Conservation (phyloP, 2,329 filamentous ascomycete genomes). For the Basipetospora chlamydospora region DNA sequence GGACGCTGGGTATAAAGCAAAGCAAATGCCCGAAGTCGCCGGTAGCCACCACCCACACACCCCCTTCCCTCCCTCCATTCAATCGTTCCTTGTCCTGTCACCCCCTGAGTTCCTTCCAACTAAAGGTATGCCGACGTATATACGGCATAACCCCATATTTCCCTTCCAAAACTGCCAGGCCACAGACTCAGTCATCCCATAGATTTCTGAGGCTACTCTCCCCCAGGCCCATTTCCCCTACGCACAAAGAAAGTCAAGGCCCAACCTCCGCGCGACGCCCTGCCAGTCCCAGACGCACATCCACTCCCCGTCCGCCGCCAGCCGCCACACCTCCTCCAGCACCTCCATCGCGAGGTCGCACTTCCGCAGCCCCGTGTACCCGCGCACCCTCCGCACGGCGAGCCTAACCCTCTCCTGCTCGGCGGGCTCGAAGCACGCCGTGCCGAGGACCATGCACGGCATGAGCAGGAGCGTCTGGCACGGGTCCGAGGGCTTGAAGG, state of each 20-base stretch:
- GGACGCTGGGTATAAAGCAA: no score
- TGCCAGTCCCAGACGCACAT: constrained; percentile 51
- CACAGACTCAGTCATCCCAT: no score
- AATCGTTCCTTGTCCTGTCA: no score
- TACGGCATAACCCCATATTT: no score
- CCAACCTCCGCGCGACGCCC: constrained; percentile 34
- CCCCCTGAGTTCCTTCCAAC: no score
- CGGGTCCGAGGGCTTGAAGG: constrained; percentile 41
- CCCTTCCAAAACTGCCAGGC: no score
- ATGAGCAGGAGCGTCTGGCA: constrained; percentile 45
- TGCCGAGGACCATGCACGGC: constrained; percentile 45
- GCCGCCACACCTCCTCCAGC: constrained; percentile 42
- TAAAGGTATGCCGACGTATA: no score
- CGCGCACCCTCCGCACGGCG: constrained; percentile 34
- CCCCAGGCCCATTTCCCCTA: no score
- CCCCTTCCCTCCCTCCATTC: not conserved
- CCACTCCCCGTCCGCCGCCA: constrained; percentile 45
- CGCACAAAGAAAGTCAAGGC: constrained; percentile 40
- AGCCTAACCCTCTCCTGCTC: constrained; percentile 38
- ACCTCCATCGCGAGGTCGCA: constrained; percentile 38
- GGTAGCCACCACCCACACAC: not conserved
- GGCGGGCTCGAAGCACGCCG: constrained; percentile 37
- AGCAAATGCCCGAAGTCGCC: no score
- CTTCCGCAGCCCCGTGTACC: constrained; percentile 46
- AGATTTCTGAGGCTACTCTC: no score